These are phyloP conservation scores for Xylaria sp. DNA, from an alignment of 2,329 filamentous ascomycete species.

Conservation along the genomic window DNA sequence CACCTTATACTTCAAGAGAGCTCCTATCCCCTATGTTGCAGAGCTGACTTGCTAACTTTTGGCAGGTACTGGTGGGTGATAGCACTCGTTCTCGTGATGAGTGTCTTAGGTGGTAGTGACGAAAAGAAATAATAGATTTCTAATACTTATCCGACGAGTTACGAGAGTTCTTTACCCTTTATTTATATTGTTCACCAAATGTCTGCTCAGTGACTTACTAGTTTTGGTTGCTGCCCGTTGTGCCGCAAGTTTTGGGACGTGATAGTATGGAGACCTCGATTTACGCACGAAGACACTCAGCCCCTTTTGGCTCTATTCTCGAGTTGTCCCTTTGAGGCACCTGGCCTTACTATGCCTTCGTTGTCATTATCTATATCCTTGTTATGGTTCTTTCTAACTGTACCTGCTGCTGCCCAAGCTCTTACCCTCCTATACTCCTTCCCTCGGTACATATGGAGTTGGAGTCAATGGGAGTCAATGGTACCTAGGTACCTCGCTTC, in stretches of 20 bases:
- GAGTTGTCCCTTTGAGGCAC: neutral
- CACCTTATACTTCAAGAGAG: neutral
- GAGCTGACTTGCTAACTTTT: slow-evolving; percentile 48
- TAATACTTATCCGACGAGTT: slow-evolving; percentile 21
- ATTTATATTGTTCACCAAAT: neutral
- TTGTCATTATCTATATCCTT: neutral
- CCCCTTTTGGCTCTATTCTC: neutral
- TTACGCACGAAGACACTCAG: neutral
- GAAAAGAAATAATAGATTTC: slow-evolving; percentile 60
- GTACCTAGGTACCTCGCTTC: slow-evolving; percentile 19
- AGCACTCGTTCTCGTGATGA: slow-evolving; percentile 62
- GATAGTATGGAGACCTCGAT: slow-evolving; percentile 7
- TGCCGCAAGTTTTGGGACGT: slow-evolving; percentile 5
- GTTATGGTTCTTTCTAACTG: neutral
- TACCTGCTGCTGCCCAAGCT: neutral
- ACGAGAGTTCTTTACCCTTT: neutral
- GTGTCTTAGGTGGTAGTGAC: slow-evolving; percentile 62
- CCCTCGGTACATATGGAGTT: neutral
- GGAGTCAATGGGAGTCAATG: neutral
- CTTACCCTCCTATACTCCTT: slow-evolving; percentile 8
- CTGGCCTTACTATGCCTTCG: neutral
- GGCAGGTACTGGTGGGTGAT: slow-evolving; percentile 74
- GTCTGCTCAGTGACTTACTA: slow-evolving; percentile 15
- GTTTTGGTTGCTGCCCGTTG: slow-evolving; percentile 1
- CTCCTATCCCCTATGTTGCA: neutral